Percentiles rank a stretch among this genome's conserved stretches.
These are phyloP conservation scores for Myrica gale DNA, from an alignment of 306 rosid genomes.

Conservation along the genomic window DNA sequence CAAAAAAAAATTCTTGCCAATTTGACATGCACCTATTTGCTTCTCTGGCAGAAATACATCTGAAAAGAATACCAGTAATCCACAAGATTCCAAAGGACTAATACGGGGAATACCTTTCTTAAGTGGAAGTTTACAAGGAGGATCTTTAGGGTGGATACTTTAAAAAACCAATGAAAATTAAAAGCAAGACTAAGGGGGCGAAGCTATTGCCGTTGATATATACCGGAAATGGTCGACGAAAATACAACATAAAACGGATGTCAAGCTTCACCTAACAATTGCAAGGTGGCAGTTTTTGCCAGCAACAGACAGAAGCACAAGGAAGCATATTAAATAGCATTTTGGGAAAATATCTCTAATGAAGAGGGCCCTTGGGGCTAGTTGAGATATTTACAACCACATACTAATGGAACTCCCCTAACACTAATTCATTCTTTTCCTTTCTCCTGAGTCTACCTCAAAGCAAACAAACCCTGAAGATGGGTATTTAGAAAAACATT, in stretches of 20 bases:
- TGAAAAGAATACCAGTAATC: too few relatives aligned
- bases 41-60: too few relatives aligned
- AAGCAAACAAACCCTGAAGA: slow-evolving; percentile 11
- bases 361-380: slow-evolving; percentile 19
- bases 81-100: too few relatives aligned
- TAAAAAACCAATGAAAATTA: background rate
- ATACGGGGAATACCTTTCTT: too few relatives aligned
- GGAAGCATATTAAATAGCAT: background rate
- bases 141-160: background rate
- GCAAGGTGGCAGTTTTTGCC: background rate
- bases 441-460: slow-evolving; percentile 17
- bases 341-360: background rate
- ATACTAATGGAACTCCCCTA: slow-evolving; percentile 4
- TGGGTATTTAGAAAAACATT: background rate
- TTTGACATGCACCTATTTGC: too few relatives aligned
- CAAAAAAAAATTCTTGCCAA: too few relatives aligned
- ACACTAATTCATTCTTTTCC: background rate
- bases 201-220: background rate
- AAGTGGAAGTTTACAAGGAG: background rate
- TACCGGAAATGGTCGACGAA: background rate
- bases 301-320: background rate
- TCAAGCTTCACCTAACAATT: background rate
- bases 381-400: slow-evolving; percentile 40
- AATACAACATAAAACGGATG: background rate
- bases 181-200: background rate